Conservation (phyloP, 208 protist species). For the Sergeia podlipaevii region DNA sequence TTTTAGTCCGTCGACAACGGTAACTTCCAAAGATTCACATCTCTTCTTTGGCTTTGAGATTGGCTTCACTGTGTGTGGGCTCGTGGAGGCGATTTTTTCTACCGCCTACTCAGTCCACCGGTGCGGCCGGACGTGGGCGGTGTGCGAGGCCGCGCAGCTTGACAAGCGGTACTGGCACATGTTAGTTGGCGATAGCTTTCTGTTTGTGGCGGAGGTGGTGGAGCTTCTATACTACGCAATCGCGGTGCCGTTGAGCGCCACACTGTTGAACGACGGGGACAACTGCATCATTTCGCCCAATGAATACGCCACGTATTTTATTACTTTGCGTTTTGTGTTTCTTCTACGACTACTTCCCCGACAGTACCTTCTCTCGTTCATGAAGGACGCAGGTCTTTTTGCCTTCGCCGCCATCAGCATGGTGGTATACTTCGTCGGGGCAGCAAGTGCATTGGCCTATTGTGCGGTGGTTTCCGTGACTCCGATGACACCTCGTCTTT, state of each 20-base stretch:
- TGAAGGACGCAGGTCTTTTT: conserved; percentile 19
- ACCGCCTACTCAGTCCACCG: conserved; percentile 54
- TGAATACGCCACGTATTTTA: conserved; percentile 52
- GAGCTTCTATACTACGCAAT: conserved; percentile 68
- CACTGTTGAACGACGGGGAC: conserved; percentile 40
- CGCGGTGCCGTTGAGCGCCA: conserved; percentile 34
- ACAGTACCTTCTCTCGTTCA: conserved; percentile 43
- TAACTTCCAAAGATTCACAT: conserved; percentile 28
- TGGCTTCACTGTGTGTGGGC: conserved; percentile 41
- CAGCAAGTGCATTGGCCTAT: conserved; percentile 54
- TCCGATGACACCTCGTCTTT: conserved; percentile 19
- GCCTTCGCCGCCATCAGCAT: conserved; percentile 22
- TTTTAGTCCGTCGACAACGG: conserved; percentile 42
- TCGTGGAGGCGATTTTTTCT: conserved; percentile 34
- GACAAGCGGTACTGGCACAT: conserved; percentile 15
- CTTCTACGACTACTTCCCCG: conserved; percentile 56
- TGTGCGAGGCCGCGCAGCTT: conserved; percentile 13
- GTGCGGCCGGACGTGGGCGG: conserved; percentile 26
- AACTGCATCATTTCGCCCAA: conserved; percentile 41
- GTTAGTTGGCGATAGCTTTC: conserved; percentile 43
- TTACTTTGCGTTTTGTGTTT: conserved; percentile 61
- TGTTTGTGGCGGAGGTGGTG: conserved; percentile 52
- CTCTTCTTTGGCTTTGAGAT: conserved; percentile 68
- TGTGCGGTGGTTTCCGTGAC: conserved; percentile 16
- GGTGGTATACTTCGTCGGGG: conserved; percentile 49